These are phyloP conservation scores for Ogataea trehalophila DNA, from an alignment of 805 yeast species.

Conservation along the genomic window DNA sequence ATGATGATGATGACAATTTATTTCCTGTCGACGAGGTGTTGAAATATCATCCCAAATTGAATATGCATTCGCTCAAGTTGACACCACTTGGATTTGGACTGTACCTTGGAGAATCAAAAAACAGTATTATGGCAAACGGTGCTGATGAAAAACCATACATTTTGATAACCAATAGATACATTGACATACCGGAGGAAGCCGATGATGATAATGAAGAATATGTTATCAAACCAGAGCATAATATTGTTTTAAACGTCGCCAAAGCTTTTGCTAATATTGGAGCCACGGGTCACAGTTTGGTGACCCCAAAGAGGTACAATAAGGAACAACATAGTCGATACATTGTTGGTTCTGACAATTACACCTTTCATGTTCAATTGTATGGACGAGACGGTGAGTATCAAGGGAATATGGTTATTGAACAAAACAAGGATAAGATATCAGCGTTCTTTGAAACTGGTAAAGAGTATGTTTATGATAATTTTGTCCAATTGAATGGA, in stretches of 20 bases:
- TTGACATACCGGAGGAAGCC: background rate
- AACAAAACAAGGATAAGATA: conserved; percentile 5
- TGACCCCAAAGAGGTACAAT: background rate
- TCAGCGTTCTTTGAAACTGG: conserved; percentile 1
- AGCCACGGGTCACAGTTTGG: background rate
- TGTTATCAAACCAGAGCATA: background rate
- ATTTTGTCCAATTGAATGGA: conserved; percentile 7
- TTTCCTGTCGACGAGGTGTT: background rate
- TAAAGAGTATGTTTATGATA: conserved; percentile 1
- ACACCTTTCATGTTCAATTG: conserved; percentile 6
- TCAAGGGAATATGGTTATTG: conserved; percentile 7
- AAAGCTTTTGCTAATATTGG: conserved; percentile 5
- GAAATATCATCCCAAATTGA: conserved; percentile 1
- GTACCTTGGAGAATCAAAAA: conserved; percentile 8
- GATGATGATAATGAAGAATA: background rate
- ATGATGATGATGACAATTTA: background rate
- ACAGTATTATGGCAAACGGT: background rate
- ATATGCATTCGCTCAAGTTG: conserved; percentile 1
- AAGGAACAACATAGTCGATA: background rate
- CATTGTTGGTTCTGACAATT: conserved; percentile 7
- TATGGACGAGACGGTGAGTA: conserved; percentile 13
- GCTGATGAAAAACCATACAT: background rate
- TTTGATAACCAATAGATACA: conserved; percentile 7
- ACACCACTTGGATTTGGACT: conserved; percentile 16
- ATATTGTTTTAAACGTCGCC: conserved; percentile 3